Evolutionary conservation across 1,284 basidiomycete genomes (phyloP).

Genomic region (Takashimella koratensis): DNA sequence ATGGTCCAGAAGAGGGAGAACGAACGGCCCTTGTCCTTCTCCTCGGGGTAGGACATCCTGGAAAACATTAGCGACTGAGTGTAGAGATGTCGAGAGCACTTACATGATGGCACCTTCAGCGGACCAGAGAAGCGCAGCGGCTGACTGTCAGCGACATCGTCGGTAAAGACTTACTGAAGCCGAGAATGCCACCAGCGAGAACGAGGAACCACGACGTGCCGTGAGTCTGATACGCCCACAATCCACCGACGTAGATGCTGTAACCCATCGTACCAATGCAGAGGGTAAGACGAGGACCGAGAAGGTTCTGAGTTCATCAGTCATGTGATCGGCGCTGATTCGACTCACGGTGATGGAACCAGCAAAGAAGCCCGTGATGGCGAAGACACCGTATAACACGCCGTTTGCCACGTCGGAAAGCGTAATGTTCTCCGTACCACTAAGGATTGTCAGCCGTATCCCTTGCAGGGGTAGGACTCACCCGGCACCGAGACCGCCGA

Average conservation of each 20-base stretch:
- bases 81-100: too few species aligned
- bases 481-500: constrained; percentile 54
- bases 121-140: constrained; percentile 34
- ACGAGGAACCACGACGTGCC: constrained; percentile 41
- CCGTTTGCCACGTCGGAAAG: constrained; percentile 52
- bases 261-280: constrained; percentile 48
- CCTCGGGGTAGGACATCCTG: constrained; percentile 52
- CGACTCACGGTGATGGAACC: constrained; percentile 55
- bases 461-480: constrained; percentile 6
- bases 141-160: too few species aligned
- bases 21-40: constrained; percentile 50
- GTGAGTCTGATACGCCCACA: constrained; percentile 22
- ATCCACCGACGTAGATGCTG: constrained; percentile 33
- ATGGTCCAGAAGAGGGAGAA: constrained; percentile 52
- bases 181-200: constrained; percentile 50
- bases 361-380: constrained; percentile 53
- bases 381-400: constrained; percentile 54
- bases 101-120: constrained; percentile 52
- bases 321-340: not conserved
- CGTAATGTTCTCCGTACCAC: constrained; percentile 51
- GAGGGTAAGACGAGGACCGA: constrained; percentile 51
- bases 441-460: constrained; percentile 1
- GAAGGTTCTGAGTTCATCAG: constrained; percentile 35
- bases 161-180: constrained; percentile 51
- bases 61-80: too few species aligned